These are phyloP conservation scores for Fusarium continuum DNA, from an alignment of 2,329 filamentous ascomycete genomes.

Conservation along the genomic window DNA sequence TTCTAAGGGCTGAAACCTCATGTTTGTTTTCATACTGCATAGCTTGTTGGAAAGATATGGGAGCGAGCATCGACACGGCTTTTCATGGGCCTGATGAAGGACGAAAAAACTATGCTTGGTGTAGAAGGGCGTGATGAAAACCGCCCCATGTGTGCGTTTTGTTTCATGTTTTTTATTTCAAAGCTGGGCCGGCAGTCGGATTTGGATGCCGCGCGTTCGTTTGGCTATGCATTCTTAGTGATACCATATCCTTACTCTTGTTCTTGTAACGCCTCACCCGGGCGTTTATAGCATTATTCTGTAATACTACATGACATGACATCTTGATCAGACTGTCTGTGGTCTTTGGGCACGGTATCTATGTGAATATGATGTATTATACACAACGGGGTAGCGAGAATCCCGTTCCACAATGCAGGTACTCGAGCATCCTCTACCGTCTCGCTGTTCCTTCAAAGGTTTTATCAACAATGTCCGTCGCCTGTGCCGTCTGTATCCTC, in stretches of 20 bases:
- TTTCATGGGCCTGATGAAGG: slow-evolving; percentile 18
- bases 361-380: background rate
- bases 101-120: slow-evolving; percentile 33
- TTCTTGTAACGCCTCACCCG: slow-evolving; percentile 25
- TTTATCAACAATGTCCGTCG: background rate
- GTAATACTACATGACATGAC: slow-evolving; percentile 35
- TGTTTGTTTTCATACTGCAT: slow-evolving; percentile 16
- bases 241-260: slow-evolving; percentile 47
- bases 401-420: too few relatives aligned
- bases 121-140: slow-evolving; percentile 43
- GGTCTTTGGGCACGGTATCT: background rate
- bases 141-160: slow-evolving; percentile 33
- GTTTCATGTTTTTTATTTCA: slow-evolving; percentile 25
- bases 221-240: slow-evolving; percentile 47
- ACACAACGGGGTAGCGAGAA: too few relatives aligned
- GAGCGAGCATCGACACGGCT: slow-evolving; percentile 31
- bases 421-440: slow-evolving; percentile 2
- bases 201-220: slow-evolving; percentile 38
- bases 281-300: slow-evolving; percentile 29
- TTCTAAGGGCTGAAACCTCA: slow-evolving; percentile 56
- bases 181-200: slow-evolving; percentile 25
- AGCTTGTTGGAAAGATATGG: slow-evolving; percentile 12
- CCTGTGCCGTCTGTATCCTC: slow-evolving; percentile 27
- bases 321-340: slow-evolving; percentile 5
- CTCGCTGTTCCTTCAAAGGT: background rate